Evolutionary conservation across 139 green algal species (phyloP).

Genomic region (Trebouxia sp.): DNA sequence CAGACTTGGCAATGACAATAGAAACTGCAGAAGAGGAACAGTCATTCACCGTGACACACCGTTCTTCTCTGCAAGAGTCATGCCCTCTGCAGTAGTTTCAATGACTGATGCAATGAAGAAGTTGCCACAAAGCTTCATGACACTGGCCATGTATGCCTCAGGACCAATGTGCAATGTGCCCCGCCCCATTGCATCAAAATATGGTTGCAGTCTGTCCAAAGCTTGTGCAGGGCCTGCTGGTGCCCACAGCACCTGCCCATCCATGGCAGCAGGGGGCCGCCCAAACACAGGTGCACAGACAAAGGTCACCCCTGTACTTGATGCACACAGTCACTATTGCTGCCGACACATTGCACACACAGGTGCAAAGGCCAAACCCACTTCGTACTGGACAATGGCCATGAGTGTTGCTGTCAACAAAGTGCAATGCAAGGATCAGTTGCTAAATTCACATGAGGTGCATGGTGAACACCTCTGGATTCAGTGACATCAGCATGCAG

Average conservation of each 20-base stretch:
- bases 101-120: slow-evolving; percentile 25
- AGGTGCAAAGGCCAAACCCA: no score
- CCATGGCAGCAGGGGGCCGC: slow-evolving; percentile 11
- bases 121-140: slow-evolving; percentile 31
- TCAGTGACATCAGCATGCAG: no score
- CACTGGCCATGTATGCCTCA: slow-evolving; percentile 14
- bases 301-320: not conserved
- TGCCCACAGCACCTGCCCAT: slow-evolving; percentile 12
- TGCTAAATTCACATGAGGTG: no score
- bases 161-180: slow-evolving; percentile 5
- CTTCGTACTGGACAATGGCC: no score
- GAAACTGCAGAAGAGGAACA: not conserved
- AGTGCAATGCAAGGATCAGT: no score
- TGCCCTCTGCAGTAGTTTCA: slow-evolving; percentile 23
- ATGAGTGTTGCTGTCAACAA: no score
- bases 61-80: slow-evolving; percentile 32
- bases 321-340: no score
- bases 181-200: slow-evolving; percentile 26
- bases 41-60: not conserved
- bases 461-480: no score
- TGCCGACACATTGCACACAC: no score
- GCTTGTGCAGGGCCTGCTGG: slow-evolving; percentile 9
- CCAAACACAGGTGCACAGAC: slow-evolving; percentile 24
- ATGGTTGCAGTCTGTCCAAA: not conserved
- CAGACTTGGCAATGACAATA: not conserved